Evolutionary conservation across 495 filamentous ascomycete species (phyloP).

Genomic region (Penicillium antarcticum): DNA sequence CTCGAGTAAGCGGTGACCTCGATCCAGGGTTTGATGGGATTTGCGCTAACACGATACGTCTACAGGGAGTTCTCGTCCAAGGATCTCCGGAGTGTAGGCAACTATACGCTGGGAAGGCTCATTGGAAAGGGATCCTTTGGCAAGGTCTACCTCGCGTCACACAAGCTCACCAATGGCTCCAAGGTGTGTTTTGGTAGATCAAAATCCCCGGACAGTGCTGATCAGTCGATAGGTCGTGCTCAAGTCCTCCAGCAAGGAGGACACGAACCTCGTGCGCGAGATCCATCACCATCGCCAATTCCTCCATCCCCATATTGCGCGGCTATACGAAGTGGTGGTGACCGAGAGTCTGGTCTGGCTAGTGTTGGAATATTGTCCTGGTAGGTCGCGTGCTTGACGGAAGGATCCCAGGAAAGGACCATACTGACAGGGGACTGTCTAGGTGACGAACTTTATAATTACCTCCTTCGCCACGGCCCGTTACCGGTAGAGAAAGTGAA

Average conservation of each 20-base stretch:
- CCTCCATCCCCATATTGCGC: constrained; percentile 93
- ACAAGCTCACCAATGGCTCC: constrained; percentile 97
- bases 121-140: constrained; percentile 98
- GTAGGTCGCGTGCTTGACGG: constrained; percentile 44
- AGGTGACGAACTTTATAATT: constrained; percentile 98
- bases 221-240: constrained; percentile 72
- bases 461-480: constrained; percentile 81
- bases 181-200: constrained; percentile 60
- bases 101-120: constrained; percentile 85
- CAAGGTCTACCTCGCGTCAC: constrained; percentile 93
- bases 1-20: constrained; percentile 64
- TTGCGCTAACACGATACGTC: constrained; percentile 13
- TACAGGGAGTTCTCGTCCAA: constrained; percentile 88
- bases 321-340: constrained; percentile 95
- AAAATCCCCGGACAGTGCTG: neutral
- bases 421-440: constrained; percentile 4
- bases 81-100: constrained; percentile 87
- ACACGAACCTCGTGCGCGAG: constrained; percentile 91
- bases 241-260: constrained; percentile 94
- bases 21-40: neutral
- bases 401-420: neutral
- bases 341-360: constrained; percentile 95
- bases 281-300: constrained; percentile 99
- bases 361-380: constrained; percentile 93
- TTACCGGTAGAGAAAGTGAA: constrained; percentile 86